phyloP scores from a whole-genome alignment of 495 filamentous ascomycete genomes.

The Cercophora sp. region DNA sequence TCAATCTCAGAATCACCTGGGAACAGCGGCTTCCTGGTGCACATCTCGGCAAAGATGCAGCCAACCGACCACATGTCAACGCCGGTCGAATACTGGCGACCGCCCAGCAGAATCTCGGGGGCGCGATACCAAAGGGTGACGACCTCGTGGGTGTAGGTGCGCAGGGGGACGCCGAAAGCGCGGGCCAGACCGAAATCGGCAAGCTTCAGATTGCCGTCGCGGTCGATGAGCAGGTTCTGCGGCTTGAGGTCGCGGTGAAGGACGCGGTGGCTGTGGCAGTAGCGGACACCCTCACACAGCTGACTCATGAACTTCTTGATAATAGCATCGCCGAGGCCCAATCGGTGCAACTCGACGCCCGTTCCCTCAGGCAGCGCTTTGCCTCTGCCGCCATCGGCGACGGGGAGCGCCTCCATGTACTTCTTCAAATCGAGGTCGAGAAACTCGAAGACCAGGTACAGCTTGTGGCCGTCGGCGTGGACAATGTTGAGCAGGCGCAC shows the following conservation, averaged over 20 bases:
- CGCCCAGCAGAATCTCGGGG: slow-evolving; percentile 96
- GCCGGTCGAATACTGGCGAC: slow-evolving; percentile 95
- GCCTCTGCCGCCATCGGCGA: slow-evolving; percentile 83
- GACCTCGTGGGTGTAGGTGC: slow-evolving; percentile 98
- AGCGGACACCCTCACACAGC: slow-evolving; percentile 82
- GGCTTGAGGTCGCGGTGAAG: slow-evolving; percentile 96
- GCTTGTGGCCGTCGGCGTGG: slow-evolving; percentile 92
- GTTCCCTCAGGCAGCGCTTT: slow-evolving; percentile 82
- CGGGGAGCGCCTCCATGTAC: slow-evolving; percentile 96
- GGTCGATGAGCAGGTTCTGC: slow-evolving; percentile 93
- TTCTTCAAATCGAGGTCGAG: slow-evolving; percentile 94
- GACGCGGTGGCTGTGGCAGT: slow-evolving; percentile 93
- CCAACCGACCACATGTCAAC: slow-evolving; percentile 99
- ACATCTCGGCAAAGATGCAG: slow-evolving; percentile 99
- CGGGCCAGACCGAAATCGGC: slow-evolving; percentile 96
- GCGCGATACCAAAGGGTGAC: slow-evolving; percentile 98
- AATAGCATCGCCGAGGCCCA: slow-evolving; percentile 86
- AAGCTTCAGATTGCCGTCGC: slow-evolving; percentile 92
- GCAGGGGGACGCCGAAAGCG: slow-evolving; percentile 91
- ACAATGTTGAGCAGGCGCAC: slow-evolving; percentile 91
- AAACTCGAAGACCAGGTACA: slow-evolving; percentile 93
- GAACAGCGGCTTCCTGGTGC: slow-evolving; percentile 94
- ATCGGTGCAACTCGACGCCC: slow-evolving; percentile 55
- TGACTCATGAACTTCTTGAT: slow-evolving; percentile 98
- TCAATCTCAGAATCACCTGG: slow-evolving; percentile 98